phyloP scores from a whole-genome alignment of 495 filamentous ascomycete species.

The Penicillium bovifimosum region DNA sequence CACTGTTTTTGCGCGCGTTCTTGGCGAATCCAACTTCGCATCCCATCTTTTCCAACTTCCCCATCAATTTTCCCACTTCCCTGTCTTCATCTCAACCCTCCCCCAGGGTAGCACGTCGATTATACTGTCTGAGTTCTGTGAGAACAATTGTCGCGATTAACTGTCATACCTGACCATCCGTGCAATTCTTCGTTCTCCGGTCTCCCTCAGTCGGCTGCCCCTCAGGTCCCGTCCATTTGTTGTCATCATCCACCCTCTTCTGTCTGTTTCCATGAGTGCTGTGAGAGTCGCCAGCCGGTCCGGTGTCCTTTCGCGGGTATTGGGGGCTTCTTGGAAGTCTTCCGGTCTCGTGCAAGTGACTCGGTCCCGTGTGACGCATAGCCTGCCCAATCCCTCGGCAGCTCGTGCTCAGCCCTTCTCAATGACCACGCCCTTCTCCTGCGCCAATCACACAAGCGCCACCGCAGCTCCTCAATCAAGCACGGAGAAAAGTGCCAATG shows the following conservation, averaged over 20 bases:
- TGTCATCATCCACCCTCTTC: slow-evolving; percentile 5
- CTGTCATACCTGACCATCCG: neutral
- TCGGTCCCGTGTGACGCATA: neutral
- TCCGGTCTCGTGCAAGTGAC: neutral
- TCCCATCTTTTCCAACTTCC: slow-evolving; percentile 1
- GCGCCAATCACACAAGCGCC: slow-evolving; percentile 10
- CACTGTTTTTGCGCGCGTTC: slow-evolving; percentile 3
- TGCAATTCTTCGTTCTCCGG: neutral
- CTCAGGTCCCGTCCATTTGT: neutral
- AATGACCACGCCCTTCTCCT: slow-evolving; percentile 18
- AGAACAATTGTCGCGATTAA: neutral
- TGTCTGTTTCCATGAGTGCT: slow-evolving; percentile 17
- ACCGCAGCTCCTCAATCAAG: neutral
- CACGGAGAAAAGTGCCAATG: neutral
- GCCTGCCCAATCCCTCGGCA: neutral
- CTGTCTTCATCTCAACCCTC: slow-evolving; percentile 5
- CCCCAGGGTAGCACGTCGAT: neutral
- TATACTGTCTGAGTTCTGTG: neutral
- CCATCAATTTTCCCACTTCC: slow-evolving; percentile 3
- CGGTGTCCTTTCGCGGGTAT: slow-evolving; percentile 11
- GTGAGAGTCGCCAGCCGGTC: slow-evolving; percentile 19
- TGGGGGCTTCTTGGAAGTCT: neutral
- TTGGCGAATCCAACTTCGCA: slow-evolving; percentile 9
- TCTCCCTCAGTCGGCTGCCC: neutral
- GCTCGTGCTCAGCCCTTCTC: slow-evolving; percentile 14